Evolutionary conservation across 768 basidiomycete species (phyloP).

Genomic region (Xerocomus brunneocitrinus): DNA sequence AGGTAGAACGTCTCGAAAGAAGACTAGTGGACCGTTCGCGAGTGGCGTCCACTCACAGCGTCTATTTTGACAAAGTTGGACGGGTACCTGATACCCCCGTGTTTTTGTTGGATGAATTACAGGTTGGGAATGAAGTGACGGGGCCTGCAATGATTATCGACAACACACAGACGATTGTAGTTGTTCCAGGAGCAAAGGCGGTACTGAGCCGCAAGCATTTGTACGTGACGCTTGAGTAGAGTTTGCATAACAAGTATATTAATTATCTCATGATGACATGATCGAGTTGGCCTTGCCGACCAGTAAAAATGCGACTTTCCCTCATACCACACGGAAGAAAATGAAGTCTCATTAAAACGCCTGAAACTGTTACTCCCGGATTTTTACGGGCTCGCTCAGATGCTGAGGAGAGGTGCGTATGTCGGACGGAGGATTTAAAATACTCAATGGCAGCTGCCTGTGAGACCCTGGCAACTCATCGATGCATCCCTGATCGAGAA

Average conservation of each 20-base stretch:
- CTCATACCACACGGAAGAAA: neutral
- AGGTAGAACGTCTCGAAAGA: conserved; percentile 53
- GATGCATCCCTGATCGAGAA: conserved; percentile 10
- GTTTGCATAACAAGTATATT: conserved; percentile 4
- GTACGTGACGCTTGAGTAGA: conserved; percentile 42
- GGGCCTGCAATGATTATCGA: conserved; percentile 96
- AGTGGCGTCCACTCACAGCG: conserved; percentile 54
- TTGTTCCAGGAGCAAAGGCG: conserved; percentile 69
- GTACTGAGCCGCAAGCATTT: conserved; percentile 68
- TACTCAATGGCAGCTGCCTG: neutral
- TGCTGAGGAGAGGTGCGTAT: neutral
- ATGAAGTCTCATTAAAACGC: neutral
- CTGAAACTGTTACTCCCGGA: neutral
- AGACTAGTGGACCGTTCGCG: conserved; percentile 35
- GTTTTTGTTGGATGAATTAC: conserved; percentile 61
- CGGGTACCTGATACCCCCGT: conserved; percentile 78
- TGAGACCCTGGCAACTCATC: conserved; percentile 13
- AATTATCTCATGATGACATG: neutral
- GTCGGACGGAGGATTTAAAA: neutral
- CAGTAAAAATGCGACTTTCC: neutral
- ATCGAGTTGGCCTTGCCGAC: neutral
- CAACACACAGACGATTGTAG: conserved; percentile 89
- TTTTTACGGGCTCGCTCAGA: neutral
- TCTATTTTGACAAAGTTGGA: conserved; percentile 81
- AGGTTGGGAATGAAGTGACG: conserved; percentile 63